Percentiles rank a stretch among this genome's conserved stretches.
Conservation (phyloP, 129 eudicot species). For the Arctium lappa region DNA sequence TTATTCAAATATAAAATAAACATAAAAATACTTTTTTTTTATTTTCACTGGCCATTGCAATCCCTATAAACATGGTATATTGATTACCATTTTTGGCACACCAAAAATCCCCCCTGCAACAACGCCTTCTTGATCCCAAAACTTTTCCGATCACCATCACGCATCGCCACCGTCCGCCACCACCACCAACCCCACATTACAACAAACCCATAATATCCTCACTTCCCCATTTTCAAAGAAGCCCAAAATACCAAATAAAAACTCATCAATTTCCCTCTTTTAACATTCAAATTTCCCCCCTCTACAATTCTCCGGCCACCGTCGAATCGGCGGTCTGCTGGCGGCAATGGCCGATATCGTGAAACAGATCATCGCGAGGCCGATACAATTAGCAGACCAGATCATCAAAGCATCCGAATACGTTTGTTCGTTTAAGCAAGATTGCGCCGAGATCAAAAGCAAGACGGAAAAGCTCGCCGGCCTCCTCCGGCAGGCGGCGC, state of each 20-base stretch:
- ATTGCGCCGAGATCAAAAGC: constrained; percentile 42
- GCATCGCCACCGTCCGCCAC: constrained; percentile 6
- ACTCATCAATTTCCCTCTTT: not conserved
- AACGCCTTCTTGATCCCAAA: not conserved
- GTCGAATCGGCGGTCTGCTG: constrained; percentile 22
- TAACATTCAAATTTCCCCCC: not conserved
- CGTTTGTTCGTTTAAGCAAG: constrained; percentile 39
- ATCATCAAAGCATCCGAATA: constrained; percentile 44
- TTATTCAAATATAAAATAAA: not conserved
- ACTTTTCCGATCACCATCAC: constrained; percentile 21
- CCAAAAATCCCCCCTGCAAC: constrained; percentile 22
- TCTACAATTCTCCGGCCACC: constrained; percentile 1
- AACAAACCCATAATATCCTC: not conserved
- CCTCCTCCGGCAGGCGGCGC: constrained; percentile 58
- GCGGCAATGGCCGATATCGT: constrained; percentile 50
- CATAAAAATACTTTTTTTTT: not conserved
- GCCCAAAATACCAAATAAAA: not conserved
- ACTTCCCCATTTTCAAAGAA: not conserved
- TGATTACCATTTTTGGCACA: constrained; percentile 24
- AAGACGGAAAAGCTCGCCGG: constrained; percentile 50
- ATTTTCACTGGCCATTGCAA: constrained; percentile 17
- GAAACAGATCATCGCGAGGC: constrained; percentile 49
- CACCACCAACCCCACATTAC: constrained; percentile 1
- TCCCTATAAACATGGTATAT: constrained; percentile 29
- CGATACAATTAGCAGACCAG: constrained; percentile 66